Conservation (phyloP, 768 basidiomycete species). For the Tubosaeta brunneosetosa region DNA sequence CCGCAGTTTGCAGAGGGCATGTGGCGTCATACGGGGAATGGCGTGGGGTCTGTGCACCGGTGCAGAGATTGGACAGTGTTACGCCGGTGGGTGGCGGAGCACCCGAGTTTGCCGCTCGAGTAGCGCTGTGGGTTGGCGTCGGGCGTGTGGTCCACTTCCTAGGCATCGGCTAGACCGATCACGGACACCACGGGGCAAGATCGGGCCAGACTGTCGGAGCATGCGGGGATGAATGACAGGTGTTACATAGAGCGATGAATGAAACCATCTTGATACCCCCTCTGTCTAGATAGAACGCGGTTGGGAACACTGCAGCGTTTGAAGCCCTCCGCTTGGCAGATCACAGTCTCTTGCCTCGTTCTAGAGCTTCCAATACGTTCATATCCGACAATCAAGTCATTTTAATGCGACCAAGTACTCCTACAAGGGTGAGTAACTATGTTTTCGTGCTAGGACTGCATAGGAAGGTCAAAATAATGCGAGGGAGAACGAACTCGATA, state of each 20-base stretch:
- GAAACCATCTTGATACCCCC: neutral
- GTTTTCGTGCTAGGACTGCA: neutral
- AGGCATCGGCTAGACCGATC: neutral
- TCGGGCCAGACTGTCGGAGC: neutral
- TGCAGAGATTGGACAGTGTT: conserved; percentile 34
- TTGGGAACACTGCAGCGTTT: too few relatives aligned
- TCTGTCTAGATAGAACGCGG: too few relatives aligned
- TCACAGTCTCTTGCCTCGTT: neutral
- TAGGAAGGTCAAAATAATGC: neutral
- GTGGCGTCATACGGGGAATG: conserved; percentile 27
- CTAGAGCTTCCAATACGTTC: neutral
- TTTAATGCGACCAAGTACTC: neutral
- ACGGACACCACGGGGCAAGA: neutral
- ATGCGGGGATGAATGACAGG: too few relatives aligned
- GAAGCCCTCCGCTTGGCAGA: too few relatives aligned
- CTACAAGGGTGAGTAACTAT: neutral
- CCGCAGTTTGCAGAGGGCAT: conserved; percentile 21
- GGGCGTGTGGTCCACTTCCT: neutral
- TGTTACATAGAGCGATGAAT: too few relatives aligned
- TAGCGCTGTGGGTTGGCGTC: neutral
- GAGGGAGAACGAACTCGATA: too few relatives aligned
- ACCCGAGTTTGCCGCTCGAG: conserved; percentile 25
- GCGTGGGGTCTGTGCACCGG: conserved; percentile 28
- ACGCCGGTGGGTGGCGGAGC: conserved; percentile 25
- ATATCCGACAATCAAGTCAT: neutral